These are phyloP conservation scores for Fusarium haematococcum DNA, from an alignment of 2,329 filamentous ascomycete genomes.

Conservation along the genomic window DNA sequence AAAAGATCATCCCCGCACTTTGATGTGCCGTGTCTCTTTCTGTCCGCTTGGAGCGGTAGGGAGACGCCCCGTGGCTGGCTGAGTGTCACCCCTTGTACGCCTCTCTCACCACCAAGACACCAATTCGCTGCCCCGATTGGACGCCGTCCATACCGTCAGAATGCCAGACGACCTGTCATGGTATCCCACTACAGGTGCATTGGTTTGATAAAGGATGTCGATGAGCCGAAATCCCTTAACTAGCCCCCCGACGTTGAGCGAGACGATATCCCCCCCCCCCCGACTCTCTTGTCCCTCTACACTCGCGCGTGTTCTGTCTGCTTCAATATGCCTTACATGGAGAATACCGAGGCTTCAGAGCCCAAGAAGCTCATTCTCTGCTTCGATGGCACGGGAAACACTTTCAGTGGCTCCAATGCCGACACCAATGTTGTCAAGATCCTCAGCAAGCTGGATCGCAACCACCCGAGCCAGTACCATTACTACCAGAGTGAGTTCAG, in stretches of 20 bases:
- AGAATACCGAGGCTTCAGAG: slow-evolving; percentile 25
- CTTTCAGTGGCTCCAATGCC: slow-evolving; percentile 57
- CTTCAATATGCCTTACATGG: slow-evolving; percentile 30
- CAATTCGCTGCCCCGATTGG: not conserved
- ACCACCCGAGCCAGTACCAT: slow-evolving; percentile 57
- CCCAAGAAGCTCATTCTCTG: slow-evolving; percentile 59
- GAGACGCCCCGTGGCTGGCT: not conserved
- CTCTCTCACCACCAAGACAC: not conserved
- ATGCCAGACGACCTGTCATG: not conserved
- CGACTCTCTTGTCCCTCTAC: not conserved
- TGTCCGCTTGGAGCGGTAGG: not conserved
- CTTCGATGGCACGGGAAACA: slow-evolving; percentile 63
- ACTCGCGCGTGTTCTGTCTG: not conserved
- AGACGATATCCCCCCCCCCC: not conserved
- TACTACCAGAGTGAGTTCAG: slow-evolving; percentile 60
- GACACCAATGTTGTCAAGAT: slow-evolving; percentile 68
- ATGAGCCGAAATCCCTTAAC: not conserved
- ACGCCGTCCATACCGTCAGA: not conserved
- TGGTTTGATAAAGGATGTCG: not conserved
- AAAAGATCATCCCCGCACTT: not conserved
- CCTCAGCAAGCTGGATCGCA: slow-evolving; percentile 58
- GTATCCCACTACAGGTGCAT: not conserved
- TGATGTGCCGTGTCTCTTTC: not conserved
- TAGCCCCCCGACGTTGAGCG: not conserved
- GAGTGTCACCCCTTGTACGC: not conserved